Percentiles rank a stretch among this genome's conserved stretches.
Evolutionary conservation across 1,284 basidiomycete species (phyloP).

Genomic region (Flammula alnicola): DNA sequence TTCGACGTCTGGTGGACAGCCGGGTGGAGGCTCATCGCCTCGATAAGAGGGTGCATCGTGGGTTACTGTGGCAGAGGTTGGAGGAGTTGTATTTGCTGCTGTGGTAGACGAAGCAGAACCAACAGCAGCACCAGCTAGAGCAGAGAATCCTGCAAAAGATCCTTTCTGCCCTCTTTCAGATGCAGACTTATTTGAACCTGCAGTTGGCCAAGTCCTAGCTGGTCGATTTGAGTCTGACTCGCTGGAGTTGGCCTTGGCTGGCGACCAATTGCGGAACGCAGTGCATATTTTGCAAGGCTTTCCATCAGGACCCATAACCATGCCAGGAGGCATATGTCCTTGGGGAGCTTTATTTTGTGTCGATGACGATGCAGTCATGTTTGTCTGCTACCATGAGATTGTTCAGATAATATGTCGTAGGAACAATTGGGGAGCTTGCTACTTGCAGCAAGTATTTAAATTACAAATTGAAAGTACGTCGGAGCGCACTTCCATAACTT

Average conservation of each 20-base stretch:
- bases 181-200: constrained; percentile 15
- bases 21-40: constrained; percentile 50
- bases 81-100: background rate
- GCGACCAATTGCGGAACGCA: constrained; percentile 77
- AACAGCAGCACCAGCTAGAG: constrained; percentile 45
- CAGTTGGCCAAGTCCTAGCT: constrained; percentile 17
- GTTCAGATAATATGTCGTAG: too few species aligned
- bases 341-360: constrained; percentile 11
- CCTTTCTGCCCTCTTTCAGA: constrained; percentile 16
- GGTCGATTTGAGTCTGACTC: constrained; percentile 23
- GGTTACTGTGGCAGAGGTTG: background rate
- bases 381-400: too few species aligned
- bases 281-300: constrained; percentile 94
- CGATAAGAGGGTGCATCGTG: constrained; percentile 19
- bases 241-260: constrained; percentile 40
- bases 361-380: constrained; percentile 2
- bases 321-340: constrained; percentile 63
- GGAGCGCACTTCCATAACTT: too few species aligned
- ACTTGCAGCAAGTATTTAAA: background rate
- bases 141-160: constrained; percentile 29
- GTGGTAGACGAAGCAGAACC: constrained; percentile 27
- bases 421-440: too few species aligned
- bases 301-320: constrained; percentile 88
- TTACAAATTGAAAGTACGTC: too few species aligned
- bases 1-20: constrained; percentile 90